Conservation (phyloP, 179 eudicot genomes). For the Vitellaria paradoxa region DNA sequence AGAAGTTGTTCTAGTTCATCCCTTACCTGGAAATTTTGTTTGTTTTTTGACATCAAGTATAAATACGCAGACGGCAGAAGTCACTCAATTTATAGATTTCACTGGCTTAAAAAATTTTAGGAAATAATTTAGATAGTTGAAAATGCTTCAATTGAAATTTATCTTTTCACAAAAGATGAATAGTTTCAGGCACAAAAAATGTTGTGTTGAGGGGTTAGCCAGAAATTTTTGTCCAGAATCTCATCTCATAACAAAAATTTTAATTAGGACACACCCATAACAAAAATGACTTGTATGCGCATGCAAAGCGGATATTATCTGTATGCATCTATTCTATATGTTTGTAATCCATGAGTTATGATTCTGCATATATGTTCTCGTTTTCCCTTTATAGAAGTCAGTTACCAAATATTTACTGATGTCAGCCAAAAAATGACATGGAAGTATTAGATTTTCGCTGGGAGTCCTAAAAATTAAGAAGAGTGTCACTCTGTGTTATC, state of each 20-base stretch:
- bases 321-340: background rate
- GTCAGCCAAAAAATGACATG: too few species aligned
- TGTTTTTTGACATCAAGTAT: background rate
- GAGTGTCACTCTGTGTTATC: too few species aligned
- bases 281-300: background rate
- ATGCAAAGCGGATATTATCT: background rate
- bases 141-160: too few species aligned
- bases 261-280: background rate
- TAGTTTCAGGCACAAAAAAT: background rate
- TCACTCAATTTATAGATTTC: too few species aligned
- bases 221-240: background rate
- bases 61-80: background rate
- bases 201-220: background rate
- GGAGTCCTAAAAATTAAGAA: too few species aligned
- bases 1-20: conserved; percentile 96
- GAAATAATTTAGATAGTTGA: too few species aligned
- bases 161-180: too few species aligned
- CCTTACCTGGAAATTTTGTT: conserved; percentile 62
- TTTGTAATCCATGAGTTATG: too few species aligned
- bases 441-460: too few species aligned
- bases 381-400: too few species aligned
- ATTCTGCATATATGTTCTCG: too few species aligned
- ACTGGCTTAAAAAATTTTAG: background rate
- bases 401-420: too few species aligned
- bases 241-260: background rate